Percentiles rank a stretch among this genome's conserved stretches.
Evolutionary conservation across 495 filamentous ascomycete genomes (phyloP).

Genomic region (Cryomyces minteri): DNA sequence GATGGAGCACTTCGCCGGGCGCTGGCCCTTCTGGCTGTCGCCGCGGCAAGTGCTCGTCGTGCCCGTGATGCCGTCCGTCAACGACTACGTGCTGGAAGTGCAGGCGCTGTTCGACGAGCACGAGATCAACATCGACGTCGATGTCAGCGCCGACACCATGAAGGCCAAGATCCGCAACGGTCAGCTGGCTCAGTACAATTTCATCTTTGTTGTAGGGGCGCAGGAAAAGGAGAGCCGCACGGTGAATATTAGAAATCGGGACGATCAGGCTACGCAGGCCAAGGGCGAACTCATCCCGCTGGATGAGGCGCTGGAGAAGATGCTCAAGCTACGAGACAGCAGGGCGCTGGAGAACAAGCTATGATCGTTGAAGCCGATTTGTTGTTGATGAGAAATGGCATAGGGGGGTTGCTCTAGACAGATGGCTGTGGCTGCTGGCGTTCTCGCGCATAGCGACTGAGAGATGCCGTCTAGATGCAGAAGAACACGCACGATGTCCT

Average conservation of each 20-base stretch:
- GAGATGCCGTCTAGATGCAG: too few relatives aligned
- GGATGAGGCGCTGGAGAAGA: slow-evolving; percentile 58
- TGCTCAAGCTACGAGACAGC: slow-evolving; percentile 44
- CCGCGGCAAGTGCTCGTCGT: slow-evolving; percentile 85
- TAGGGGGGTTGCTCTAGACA: too few relatives aligned
- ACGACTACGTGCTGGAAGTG: slow-evolving; percentile 77
- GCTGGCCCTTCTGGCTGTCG: slow-evolving; percentile 97
- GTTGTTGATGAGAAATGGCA: too few relatives aligned
- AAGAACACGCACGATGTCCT: too few relatives aligned
- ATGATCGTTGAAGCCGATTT: background rate
- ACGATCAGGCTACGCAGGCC: slow-evolving; percentile 68
- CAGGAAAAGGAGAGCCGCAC: slow-evolving; percentile 56
- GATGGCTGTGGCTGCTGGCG: too few relatives aligned
- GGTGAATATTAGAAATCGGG: slow-evolving; percentile 82
- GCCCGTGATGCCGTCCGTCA: slow-evolving; percentile 69
- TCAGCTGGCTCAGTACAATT: slow-evolving; percentile 81
- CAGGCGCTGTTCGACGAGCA: slow-evolving; percentile 37
- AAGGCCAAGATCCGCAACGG: slow-evolving; percentile 89
- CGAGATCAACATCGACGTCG: slow-evolving; percentile 67
- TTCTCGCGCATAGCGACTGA: too few relatives aligned
- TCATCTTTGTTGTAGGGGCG: slow-evolving; percentile 78
- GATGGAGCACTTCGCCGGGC: slow-evolving; percentile 87
- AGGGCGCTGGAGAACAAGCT: background rate
- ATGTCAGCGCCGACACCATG: slow-evolving; percentile 78
- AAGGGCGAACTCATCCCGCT: slow-evolving; percentile 52